Conservation (phyloP, 2,329 filamentous ascomycete genomes). For the Pyricularia grisea region DNA sequence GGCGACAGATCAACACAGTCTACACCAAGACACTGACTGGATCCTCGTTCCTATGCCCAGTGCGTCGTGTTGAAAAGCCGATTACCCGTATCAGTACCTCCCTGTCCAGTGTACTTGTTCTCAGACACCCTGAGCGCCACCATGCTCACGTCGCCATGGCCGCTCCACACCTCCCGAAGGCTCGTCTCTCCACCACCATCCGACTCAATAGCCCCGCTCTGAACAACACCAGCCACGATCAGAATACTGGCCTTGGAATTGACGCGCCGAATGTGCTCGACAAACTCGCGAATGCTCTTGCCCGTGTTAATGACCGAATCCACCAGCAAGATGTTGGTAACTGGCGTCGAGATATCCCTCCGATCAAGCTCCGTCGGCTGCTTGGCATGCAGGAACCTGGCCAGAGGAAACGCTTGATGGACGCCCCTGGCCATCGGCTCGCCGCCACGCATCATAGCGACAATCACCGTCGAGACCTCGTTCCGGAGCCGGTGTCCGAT, state of each 20-base stretch:
- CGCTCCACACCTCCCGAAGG: constrained; percentile 11
- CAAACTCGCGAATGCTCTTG: constrained; percentile 36
- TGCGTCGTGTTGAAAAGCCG: constrained; percentile 49
- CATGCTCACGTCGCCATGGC: constrained; percentile 24
- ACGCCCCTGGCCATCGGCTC: constrained; percentile 53
- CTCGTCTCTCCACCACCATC: neutral
- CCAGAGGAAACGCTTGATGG: constrained; percentile 38
- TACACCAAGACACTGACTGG: too few relatives aligned
- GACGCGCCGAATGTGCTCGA: constrained; percentile 32
- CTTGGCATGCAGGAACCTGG: constrained; percentile 39
- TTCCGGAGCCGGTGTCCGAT: constrained; percentile 27
- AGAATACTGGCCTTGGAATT: constrained; percentile 33
- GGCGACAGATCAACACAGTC: too few relatives aligned
- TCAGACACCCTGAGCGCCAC: constrained; percentile 45
- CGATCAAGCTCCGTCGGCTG: constrained; percentile 27
- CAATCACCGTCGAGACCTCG: constrained; percentile 41
- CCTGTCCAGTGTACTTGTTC: constrained; percentile 44
- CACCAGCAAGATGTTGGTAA: constrained; percentile 38
- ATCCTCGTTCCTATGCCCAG: constrained; percentile 13
- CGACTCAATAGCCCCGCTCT: constrained; percentile 18
- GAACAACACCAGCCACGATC: constrained; percentile 45
- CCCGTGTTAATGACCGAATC: constrained; percentile 55
- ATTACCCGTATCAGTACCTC: constrained; percentile 29
- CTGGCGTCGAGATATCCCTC: constrained; percentile 8
- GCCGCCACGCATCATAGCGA: constrained; percentile 54